Evolutionary conservation across 2,329 filamentous ascomycete species (phyloP).

Genomic region (Anthostomella pinea): DNA sequence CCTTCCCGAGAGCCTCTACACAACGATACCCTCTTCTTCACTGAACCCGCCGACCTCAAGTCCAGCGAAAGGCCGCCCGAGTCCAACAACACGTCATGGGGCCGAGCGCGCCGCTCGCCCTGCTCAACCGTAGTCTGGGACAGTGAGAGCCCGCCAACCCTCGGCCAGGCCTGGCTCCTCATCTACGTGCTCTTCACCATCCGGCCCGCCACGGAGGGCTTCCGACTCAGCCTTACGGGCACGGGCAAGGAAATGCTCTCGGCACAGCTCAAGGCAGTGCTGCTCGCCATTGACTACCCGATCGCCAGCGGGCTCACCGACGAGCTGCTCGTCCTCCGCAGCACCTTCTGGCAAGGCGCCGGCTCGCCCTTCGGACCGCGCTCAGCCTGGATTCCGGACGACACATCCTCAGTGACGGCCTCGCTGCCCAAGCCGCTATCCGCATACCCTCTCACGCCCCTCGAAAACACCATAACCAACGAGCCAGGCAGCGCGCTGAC

Average conservation of each 20-base stretch:
- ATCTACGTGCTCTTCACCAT: constrained; percentile 52
- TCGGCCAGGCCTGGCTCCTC: constrained; percentile 52
- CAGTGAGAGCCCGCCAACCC: constrained; percentile 37
- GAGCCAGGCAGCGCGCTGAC: constrained; percentile 31
- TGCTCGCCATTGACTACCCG: constrained; percentile 50
- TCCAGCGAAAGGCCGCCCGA: constrained; percentile 47
- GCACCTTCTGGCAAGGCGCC: constrained; percentile 68
- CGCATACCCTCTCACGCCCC: constrained; percentile 48
- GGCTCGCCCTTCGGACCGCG: constrained; percentile 65
- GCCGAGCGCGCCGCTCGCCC: constrained; percentile 52
- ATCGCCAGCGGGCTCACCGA: constrained; percentile 27
- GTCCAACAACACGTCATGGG: constrained; percentile 56
- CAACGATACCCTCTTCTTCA: constrained; percentile 40
- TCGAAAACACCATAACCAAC: constrained; percentile 45
- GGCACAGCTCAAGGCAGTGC: constrained; percentile 43
- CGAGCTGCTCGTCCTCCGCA: constrained; percentile 44
- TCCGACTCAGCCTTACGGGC: constrained; percentile 47
- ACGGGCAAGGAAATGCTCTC: constrained; percentile 30
- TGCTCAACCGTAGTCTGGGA: constrained; percentile 45
- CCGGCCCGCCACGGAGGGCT: constrained; percentile 45
- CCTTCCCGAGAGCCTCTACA: constrained; percentile 32
- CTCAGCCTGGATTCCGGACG: constrained; percentile 56
- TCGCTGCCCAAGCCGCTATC: constrained; percentile 38
- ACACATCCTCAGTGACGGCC: constrained; percentile 28
- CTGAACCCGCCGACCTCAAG: constrained; percentile 45